Evolutionary conservation across 441 rosid genomes (phyloP), one percentile per base, ranked within the genome.

Genomic region (Syzygium malaccense): DNA sequence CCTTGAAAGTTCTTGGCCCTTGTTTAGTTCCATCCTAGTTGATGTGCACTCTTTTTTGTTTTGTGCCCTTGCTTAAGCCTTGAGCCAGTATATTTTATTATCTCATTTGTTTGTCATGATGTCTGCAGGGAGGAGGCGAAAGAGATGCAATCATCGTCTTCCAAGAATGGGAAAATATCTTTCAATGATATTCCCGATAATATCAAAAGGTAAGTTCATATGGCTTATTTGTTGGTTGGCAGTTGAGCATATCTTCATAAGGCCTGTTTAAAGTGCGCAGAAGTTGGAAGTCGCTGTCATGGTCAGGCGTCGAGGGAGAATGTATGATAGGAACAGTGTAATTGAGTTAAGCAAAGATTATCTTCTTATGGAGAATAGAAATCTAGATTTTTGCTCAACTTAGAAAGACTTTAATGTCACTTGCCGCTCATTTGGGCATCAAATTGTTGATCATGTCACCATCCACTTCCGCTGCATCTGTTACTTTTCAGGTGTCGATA

Each of bases 61-160:
- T 66, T 7, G 41, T 30, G 25, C 48, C 80, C 80, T 71, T 6
- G 15, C n/a, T 30, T 30, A 66, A 66, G 41, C 68, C 25, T 23
- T 41, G 1, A 41, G 53, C 28, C 25, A 23, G 83, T 26, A 75
- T 75, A 51, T 75, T 41, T 8, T 75, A 12, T 41, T 6, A 37
- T 41, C 18, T 75, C 18, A 75, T 75, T 75, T 75, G 53, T 45
- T 32, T 54, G 37, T 32, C 54, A 54, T 57, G 10, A 56, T 57
- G 45, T 87, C 83, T 91, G 86, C 92, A 97, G 99, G 92, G 93
- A 94, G 91, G 99, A 96, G 88, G 99, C 98, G 48, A 93, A 92
- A 91, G 93, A 93, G 55, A 85, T 97, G 51, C 90, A 89, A 89
- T 88, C 90, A 56, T 88, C 75, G 64, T 32, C 90, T 88, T 90